These are phyloP conservation scores for Macaranga tanarius DNA, from an alignment of 441 rosid genomes.

Conservation along the genomic window DNA sequence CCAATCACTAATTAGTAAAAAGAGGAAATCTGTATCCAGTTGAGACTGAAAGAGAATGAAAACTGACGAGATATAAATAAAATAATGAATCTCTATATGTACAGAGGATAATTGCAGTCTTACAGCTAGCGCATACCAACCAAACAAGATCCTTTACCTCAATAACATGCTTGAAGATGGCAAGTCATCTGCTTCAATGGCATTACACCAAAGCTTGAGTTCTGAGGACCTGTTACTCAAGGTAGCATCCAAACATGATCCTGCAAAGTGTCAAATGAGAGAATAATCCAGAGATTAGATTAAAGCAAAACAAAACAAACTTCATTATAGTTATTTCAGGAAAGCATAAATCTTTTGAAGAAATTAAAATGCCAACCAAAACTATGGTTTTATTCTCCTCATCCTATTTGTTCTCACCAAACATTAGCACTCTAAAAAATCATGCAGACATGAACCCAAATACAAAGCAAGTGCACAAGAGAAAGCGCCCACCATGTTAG, in stretches of 20 bases:
- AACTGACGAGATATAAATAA: neutral
- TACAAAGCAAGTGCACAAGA: neutral
- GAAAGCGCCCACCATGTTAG: neutral
- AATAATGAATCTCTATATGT: neutral
- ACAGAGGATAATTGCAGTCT: neutral
- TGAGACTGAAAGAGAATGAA: neutral
- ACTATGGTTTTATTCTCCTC: neutral
- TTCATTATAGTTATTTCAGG: neutral
- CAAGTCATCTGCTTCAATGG: neutral
- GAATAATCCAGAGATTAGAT: neutral
- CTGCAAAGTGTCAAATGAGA: constrained; percentile 14
- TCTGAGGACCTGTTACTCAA: constrained; percentile 4
- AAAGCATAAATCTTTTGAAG: neutral
- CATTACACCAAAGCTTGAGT: neutral
- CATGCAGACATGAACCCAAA: neutral
- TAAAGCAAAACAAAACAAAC: neutral
- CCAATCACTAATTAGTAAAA: neutral
- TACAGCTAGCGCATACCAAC: neutral
- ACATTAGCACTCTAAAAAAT: neutral
- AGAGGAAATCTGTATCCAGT: neutral
- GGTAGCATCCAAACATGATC: neutral
- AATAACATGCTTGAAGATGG: neutral
- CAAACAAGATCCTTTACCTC: neutral
- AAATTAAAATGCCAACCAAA: neutral
- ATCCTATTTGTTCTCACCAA: neutral